Evolutionary conservation across 148 eudicot species (phyloP), one percentile per base, ranked within the genome.

Genomic region (Fagopyrum tataricum): DNA sequence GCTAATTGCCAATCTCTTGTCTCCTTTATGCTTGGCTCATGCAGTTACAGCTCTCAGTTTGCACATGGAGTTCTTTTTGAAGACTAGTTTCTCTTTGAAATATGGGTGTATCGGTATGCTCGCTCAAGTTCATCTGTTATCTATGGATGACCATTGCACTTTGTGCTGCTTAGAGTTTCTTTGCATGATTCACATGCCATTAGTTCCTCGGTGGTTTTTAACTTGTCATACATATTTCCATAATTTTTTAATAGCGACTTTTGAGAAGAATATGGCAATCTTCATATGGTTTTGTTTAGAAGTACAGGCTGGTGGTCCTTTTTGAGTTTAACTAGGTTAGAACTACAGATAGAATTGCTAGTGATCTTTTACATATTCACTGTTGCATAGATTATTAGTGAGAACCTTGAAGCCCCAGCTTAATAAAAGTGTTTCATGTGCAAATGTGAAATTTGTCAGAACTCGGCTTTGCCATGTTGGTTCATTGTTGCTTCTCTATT

Each of bases 81-180:
- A 46, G 80, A 73, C 76, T 78, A 71, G 55, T 81, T 81, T 75
- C 37, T 76, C 75, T 31, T 31, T 78, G 74, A 53, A 59, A 43
- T 39, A 61, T 71, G 53, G 53, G 53, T 70, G 81, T 82, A 76
- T 82, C 79, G 75, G 85, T 79, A 76, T 68, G 85, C 69, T 74
- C 75, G 73, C 77, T 67, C 6, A 75, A 73, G 72, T 64, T 72
- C 51, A 61, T 67, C 77, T 72, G 77, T 73, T 71, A 51, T 76
- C 31, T 41, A 41, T n/a, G 37, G 80, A 74, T 24, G 12, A 20
- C 40, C 15, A 66, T 66, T 66, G 44, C 71, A 73, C 52, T 72
- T 78, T 49, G 49, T 42, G 44, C 44, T 61, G 37, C 20, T 79
- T 55, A 18, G 6, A 20, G 24, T 70, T 21, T 70, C 17, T 42